Evolutionary conservation across 495 filamentous ascomycete species (phyloP), one percentile per base, ranked within the genome.

Genomic region (Aspergillus panamensis): DNA sequence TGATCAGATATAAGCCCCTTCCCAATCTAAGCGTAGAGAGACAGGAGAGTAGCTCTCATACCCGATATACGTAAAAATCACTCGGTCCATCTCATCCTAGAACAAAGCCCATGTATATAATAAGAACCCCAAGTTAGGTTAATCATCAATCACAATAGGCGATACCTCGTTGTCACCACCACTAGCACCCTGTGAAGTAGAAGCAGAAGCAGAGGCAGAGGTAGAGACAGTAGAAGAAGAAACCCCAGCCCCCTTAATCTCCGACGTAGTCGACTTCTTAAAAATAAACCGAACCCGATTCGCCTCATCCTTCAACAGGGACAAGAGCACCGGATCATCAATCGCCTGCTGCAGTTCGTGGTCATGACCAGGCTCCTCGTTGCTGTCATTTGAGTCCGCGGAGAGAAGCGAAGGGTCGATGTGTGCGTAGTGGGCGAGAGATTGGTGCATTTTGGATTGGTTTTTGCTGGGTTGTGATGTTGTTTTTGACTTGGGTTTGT

Each of bases 361-460:
- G 0, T 57, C 49, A 8, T 21, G 31, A 20, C 16, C 29, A 54
- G 3, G 44, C 29, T 16, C 32, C 25, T 25, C 25, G 5, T 25
- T 25, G 5, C 25, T 5, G 5, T 25, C 5, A n/a, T n/a, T n/a
- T n/a, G n/a, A n/a, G n/a, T n/a, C n/a, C n/a, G n/a, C n/a, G n/a
- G n/a, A n/a, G 20, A 67, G 55, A 69, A 47, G 75, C 53, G 76
- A 66, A 8, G 84, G 80, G 58, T 88, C 82, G 45, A 91, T 80
- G 63, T 92, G 88, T 45, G 72, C 59, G 68, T 90, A 91, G 48
- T 81, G 75, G 71, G 89, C 86, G 43, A 92, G 68, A 25, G 80
- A 77, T 42, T 85, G 74, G 29, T 77, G 72, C 69, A 87, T 81
- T 55, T 79, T 48, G 74, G 75, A 20, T 71, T 67, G 5, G 65